Evolutionary conservation across 2,329 filamentous ascomycete genomes (phyloP), one percentile per base, ranked within the genome.

Genomic region (Alternaria solani): DNA sequence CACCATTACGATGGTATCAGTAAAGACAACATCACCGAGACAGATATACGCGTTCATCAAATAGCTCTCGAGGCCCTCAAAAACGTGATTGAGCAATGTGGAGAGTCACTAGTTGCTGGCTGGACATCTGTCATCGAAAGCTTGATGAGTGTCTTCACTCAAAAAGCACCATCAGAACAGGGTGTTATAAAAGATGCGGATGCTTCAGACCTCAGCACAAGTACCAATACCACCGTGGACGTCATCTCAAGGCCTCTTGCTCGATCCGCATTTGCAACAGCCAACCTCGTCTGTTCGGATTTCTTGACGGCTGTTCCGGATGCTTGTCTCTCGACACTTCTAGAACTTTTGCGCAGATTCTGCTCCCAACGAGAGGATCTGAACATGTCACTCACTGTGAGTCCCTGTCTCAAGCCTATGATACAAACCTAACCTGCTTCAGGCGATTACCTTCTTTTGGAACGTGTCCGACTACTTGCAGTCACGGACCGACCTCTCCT

Each of bases 391-490:
- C 83, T 99, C 26, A 98, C 95, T 34, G 91, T 92, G 82, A 78
- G 86, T 51, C 14, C 20, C 36, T 53, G 14, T n/a, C 16, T 9
- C 4, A 8, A 38, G 47, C 11, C 12, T 6, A 14, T n/a, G 6
- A 44, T 20, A 20, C 9, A 51, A 12, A 7, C 20, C 66, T 65
- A 36, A 71, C 54, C 55, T 30, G 30, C 36, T 36, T 53, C 49
- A 92, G 87, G 95, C 94, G 1, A 92, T 97, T 8, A 97, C 94
- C 0, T 95, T 96, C 74, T 96, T 97, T 77, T 97, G 94, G 93
- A 94, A 94, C 55, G 86, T 97, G 7, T 97, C 94, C 0, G 94
- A 97, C 76, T 95, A 94, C 65, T 83, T 98, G 20, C 85, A 87
- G 57, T 79, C 79, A 7, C 81, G 82, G 38, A 81, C 82, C 49